Conservation (phyloP, 768 basidiomycete species). For the Leccinellum albellum region DNA sequence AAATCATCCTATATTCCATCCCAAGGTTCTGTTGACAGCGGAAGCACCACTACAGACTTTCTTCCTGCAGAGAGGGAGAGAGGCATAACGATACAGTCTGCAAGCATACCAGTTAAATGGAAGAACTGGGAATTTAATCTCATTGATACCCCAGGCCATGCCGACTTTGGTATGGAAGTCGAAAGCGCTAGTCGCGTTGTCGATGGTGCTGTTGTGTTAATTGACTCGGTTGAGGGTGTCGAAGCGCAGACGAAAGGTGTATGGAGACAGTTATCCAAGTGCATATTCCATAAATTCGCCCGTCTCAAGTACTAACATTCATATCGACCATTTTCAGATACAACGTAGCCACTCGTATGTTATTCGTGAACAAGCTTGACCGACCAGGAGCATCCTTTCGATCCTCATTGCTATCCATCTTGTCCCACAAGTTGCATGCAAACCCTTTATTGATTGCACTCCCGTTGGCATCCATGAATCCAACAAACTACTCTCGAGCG, state of each 20-base stretch:
- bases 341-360: slow-evolving; percentile 68
- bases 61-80: slow-evolving; percentile 85
- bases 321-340: slow-evolving; percentile 47
- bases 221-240: slow-evolving; percentile 90
- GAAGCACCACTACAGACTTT: slow-evolving; percentile 89
- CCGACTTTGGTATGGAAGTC: slow-evolving; percentile 96
- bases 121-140: slow-evolving; percentile 82
- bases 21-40: slow-evolving; percentile 83
- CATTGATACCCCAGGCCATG: slow-evolving; percentile 89
- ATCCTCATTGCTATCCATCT: slow-evolving; percentile 65
- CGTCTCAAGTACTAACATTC: neutral
- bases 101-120: slow-evolving; percentile 87
- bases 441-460: slow-evolving; percentile 67
- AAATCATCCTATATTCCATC: slow-evolving; percentile 67
- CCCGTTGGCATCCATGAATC: slow-evolving; percentile 75
- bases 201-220: slow-evolving; percentile 83
- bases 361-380: slow-evolving; percentile 88
- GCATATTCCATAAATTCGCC: slow-evolving; percentile 27
- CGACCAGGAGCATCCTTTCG: slow-evolving; percentile 80
- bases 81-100: slow-evolving; percentile 90
- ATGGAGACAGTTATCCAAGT: slow-evolving; percentile 86
- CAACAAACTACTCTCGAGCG: slow-evolving; percentile 58
- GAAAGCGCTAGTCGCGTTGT: slow-evolving; percentile 89
- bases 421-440: slow-evolving; percentile 72
- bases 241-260: slow-evolving; percentile 89